A percentile compares a stretch with the other conserved stretches of the same genome.
These are phyloP conservation scores for Astraeus odoratus DNA, from an alignment of 768 basidiomycete species.

Conservation along the genomic window DNA sequence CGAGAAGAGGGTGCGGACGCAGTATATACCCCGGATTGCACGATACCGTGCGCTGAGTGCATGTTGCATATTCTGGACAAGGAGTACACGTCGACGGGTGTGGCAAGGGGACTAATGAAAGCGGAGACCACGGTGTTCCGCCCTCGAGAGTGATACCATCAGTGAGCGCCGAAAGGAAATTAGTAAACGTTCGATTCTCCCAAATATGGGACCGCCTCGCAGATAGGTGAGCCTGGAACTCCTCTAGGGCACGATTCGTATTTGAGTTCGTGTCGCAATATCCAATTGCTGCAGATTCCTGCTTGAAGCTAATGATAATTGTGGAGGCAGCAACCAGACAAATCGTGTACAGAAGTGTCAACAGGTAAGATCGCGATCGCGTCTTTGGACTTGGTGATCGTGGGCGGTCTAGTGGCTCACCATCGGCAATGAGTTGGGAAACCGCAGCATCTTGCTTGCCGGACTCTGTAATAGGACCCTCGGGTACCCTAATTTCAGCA, in stretches of 20 bases:
- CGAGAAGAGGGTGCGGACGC: slow-evolving; percentile 53
- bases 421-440: slow-evolving; percentile 34
- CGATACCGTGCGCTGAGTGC: slow-evolving; percentile 46
- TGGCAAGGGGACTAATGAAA: slow-evolving; percentile 46
- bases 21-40: slow-evolving; percentile 68
- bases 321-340: slow-evolving; percentile 29
- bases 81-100: slow-evolving; percentile 61
- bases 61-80: slow-evolving; percentile 65
- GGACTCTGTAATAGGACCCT: slow-evolving; percentile 12
- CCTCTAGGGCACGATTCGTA: slow-evolving; percentile 52
- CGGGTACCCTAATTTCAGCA: slow-evolving; percentile 11
- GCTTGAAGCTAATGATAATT: slow-evolving; percentile 47
- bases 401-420: slow-evolving; percentile 13
- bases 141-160: slow-evolving; percentile 23
- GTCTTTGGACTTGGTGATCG: slow-evolving; percentile 9
- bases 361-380: slow-evolving; percentile 22
- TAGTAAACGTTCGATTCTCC: slow-evolving; percentile 45
- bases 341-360: slow-evolving; percentile 38
- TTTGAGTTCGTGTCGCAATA: slow-evolving; percentile 63
- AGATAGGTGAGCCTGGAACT: slow-evolving; percentile 36
- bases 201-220: slow-evolving; percentile 50
- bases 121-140: slow-evolving; percentile 44
- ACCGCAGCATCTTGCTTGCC: slow-evolving; percentile 26
- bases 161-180: slow-evolving; percentile 23
- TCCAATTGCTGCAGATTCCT: slow-evolving; percentile 63